phyloP scores from a whole-genome alignment of 1,284 basidiomycete species.

The Lentinula novae-zelandiae region DNA sequence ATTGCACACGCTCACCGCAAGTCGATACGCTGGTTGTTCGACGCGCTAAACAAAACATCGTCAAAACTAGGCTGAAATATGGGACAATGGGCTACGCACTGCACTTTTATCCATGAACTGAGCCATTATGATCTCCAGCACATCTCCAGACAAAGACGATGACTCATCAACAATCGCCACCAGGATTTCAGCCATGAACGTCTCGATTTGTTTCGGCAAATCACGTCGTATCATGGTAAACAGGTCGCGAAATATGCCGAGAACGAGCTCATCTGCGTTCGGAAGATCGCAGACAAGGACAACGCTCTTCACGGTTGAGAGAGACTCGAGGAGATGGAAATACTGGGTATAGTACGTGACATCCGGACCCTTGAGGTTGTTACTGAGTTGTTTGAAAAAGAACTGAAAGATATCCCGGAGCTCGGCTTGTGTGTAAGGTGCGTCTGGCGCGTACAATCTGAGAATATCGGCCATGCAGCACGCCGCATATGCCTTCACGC shows the following conservation, averaged over 20 bases:
- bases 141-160: conserved; percentile 67
- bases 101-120: conserved; percentile 82
- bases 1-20: conserved; percentile 90
- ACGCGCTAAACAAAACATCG: conserved; percentile 42
- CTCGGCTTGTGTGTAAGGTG: conserved; percentile 88
- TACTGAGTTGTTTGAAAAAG: conserved; percentile 81
- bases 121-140: conserved; percentile 79
- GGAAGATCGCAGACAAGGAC: conserved; percentile 92
- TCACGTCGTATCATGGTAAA: conserved; percentile 80
- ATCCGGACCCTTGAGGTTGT: conserved; percentile 69
- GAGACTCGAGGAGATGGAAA: conserved; percentile 87
- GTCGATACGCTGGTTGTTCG: conserved; percentile 75
- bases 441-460: conserved; percentile 92
- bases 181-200: conserved; percentile 87
- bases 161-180: conserved; percentile 88
- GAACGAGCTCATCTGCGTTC: conserved; percentile 82
- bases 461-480: conserved; percentile 95
- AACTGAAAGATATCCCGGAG: conserved; percentile 95
- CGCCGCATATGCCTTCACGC: conserved; percentile 90
- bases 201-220: conserved; percentile 85
- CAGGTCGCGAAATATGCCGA: conserved; percentile 80
- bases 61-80: neutral
- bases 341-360: conserved; percentile 85
- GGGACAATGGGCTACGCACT: conserved; percentile 35
- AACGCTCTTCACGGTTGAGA: conserved; percentile 93